Conservation (phyloP, 768 basidiomycete species). For the Cystobasidium tubakii region DNA sequence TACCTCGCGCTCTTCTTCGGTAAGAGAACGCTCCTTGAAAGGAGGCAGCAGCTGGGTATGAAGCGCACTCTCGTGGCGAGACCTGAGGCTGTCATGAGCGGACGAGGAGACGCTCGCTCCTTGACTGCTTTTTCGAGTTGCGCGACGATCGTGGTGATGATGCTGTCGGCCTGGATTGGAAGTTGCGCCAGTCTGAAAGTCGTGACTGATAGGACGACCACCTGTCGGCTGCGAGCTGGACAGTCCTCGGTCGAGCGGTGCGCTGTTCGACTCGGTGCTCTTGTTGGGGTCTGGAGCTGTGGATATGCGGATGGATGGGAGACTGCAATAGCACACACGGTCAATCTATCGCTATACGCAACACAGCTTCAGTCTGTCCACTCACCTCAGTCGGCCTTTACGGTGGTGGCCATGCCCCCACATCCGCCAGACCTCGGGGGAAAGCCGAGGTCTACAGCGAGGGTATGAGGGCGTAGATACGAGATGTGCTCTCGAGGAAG, state of each 20-base stretch:
- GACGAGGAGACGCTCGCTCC: background rate
- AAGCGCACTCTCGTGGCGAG: background rate
- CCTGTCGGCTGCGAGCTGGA: conserved; percentile 1
- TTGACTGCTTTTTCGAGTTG: background rate
- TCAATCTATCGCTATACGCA: background rate
- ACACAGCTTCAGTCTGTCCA: background rate
- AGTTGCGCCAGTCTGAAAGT: background rate
- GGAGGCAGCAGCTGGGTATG: background rate
- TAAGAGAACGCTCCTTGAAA: background rate
- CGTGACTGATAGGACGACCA: background rate
- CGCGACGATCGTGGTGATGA: background rate
- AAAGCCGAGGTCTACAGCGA: no score
- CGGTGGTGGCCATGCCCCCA: background rate
- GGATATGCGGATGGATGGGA: conserved; percentile 26
- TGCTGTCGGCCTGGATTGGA: background rate
- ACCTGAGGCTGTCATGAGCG: background rate
- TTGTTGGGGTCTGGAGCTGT: background rate
- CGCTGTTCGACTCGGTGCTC: background rate
- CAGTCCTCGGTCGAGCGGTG: background rate
- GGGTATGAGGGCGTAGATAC: no score
- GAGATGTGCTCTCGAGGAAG: no score
- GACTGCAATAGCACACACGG: background rate
- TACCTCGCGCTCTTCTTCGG: background rate
- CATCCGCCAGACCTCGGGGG: background rate
- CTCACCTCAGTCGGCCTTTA: conserved; percentile 10